These are phyloP conservation scores for Colletotrichum euphorbiae DNA, from an alignment of 2,329 filamentous ascomycete genomes.

Conservation along the genomic window DNA sequence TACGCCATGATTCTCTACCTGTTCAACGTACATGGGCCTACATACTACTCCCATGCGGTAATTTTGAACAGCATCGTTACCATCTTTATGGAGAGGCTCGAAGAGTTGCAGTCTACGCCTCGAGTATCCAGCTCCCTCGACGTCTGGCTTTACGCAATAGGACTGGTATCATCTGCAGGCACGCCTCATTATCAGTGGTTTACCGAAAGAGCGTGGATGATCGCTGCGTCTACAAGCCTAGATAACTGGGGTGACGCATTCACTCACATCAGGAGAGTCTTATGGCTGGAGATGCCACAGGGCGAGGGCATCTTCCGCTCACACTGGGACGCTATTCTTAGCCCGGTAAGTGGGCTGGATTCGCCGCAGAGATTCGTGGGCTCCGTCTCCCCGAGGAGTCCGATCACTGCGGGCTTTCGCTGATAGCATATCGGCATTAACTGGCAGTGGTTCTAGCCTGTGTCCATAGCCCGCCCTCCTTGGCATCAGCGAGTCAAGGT, in stretches of 20 bases:
- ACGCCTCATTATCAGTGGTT: constrained; percentile 48
- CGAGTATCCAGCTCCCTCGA: constrained; percentile 45
- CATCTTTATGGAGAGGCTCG: constrained; percentile 49
- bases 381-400: not conserved
- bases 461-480: no score
- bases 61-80: constrained; percentile 51
- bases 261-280: constrained; percentile 41
- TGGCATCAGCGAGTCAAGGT: no score
- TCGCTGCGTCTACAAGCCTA: not conserved
- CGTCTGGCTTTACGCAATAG: constrained; percentile 57
- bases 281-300: constrained; percentile 47
- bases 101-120: constrained; percentile 38
- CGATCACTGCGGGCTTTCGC: not conserved
- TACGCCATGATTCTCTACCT: constrained; percentile 62
- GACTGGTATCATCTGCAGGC: constrained; percentile 51
- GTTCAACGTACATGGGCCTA: constrained; percentile 65
- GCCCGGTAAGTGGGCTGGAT: not conserved
- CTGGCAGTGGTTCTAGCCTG: no score
- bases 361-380: not conserved
- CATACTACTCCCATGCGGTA: constrained; percentile 64
- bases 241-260: constrained; percentile 33
- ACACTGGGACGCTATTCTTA: constrained; percentile 42
- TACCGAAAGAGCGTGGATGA: constrained; percentile 40
- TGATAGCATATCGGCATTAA: not conserved
- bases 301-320: constrained; percentile 43